Conservation (phyloP, 768 basidiomycete genomes). For the Phylloporus arenicola region DNA sequence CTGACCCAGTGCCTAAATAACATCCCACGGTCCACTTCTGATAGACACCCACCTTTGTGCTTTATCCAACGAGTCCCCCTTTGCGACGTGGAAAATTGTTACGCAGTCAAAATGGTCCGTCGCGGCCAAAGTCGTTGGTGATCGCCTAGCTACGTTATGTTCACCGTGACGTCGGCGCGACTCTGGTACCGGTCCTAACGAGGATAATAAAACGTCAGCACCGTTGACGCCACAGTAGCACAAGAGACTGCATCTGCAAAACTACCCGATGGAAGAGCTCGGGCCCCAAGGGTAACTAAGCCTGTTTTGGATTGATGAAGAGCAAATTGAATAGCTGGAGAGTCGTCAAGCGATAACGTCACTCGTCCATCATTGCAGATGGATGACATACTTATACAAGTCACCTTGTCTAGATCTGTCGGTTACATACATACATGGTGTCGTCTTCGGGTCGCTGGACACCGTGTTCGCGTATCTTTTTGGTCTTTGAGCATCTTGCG, state of each 20-base stretch:
- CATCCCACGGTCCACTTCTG: background rate
- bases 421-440: background rate
- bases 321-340: too few species aligned
- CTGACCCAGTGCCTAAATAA: background rate
- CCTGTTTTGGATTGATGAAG: too few species aligned
- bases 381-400: background rate
- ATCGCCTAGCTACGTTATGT: slow-evolving; percentile 1
- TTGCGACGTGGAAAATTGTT: background rate
- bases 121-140: background rate
- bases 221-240: slow-evolving; percentile 1
- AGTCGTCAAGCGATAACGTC: too few species aligned
- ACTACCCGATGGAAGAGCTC: too few species aligned
- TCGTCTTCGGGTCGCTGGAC: background rate
- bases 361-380: too few species aligned
- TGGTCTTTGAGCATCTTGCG: background rate
- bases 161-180: background rate
- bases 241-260: too few species aligned
- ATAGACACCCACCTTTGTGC: background rate
- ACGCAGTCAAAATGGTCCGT: background rate
- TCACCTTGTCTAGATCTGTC: slow-evolving; percentile 1
- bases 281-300: too few species aligned
- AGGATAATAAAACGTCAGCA: slow-evolving; percentile 7
- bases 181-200: background rate
- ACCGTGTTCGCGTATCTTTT: slow-evolving; percentile 1
- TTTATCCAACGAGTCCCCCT: background rate